phyloP scores from a whole-genome alignment of 441 rosid species.

The Dalechampia spathulata region DNA sequence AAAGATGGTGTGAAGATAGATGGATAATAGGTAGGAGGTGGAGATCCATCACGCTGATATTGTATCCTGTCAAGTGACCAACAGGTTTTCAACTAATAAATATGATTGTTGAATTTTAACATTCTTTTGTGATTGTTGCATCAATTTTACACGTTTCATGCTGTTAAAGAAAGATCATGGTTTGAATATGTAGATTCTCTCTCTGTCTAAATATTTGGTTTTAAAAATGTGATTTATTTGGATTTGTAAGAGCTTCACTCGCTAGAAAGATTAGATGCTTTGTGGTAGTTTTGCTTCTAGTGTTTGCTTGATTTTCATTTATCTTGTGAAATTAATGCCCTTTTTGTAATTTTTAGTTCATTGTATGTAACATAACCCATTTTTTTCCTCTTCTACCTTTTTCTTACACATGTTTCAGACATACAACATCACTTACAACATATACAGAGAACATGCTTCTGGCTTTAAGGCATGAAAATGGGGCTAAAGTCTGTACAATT shows the following conservation, averaged over 20 bases:
- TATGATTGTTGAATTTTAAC: not conserved
- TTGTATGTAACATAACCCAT: not conserved
- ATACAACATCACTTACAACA: slow-evolving; percentile 55
- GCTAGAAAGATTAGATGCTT: too few relatives aligned
- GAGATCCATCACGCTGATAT: not conserved
- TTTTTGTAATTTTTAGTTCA: not conserved
- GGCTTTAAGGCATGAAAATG: slow-evolving; percentile 61
- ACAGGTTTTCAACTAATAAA: not conserved
- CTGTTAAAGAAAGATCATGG: too few relatives aligned
- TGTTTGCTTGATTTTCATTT: slow-evolving; percentile 2
- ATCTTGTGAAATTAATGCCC: not conserved
- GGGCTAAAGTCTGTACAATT: slow-evolving; percentile 48
- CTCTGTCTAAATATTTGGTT: too few relatives aligned
- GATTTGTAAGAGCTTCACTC: too few relatives aligned
- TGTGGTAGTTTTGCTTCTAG: too few relatives aligned
- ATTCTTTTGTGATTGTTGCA: not conserved
- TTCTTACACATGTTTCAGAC: too few relatives aligned
- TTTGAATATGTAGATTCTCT: too few relatives aligned
- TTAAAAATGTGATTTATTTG: too few relatives aligned
- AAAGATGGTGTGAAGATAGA: not conserved
- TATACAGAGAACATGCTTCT: slow-evolving; percentile 63
- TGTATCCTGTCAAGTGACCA: not conserved
- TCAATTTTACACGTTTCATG: too few relatives aligned
- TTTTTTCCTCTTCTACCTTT: not conserved
- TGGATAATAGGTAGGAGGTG: too few relatives aligned